Base-by-base conservation (phyloP, 352 stramenopile genomes). In the Globisporangium recalcitrans region DNA sequence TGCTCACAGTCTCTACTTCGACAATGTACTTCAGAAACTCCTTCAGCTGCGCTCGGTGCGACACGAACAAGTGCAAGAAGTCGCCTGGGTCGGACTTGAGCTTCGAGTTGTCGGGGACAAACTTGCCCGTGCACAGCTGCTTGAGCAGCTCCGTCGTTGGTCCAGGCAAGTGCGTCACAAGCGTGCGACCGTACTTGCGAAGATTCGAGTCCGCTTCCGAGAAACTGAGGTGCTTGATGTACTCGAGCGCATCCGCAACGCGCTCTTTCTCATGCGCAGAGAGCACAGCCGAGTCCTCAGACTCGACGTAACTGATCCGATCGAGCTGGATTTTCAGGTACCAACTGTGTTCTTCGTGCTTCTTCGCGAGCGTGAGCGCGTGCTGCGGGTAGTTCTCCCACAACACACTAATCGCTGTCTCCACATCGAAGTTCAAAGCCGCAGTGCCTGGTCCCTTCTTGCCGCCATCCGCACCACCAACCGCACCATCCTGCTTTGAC, bases 251-350 rank as follows among this genome's bases (percentile, higher is more conserved):
- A 68, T 97, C 90, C 7, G 81, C 72, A 22, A 94, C 85, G n/a
- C 87, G 81, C 67, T 90, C 83, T 31, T 93, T 86, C 54, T 95
- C 87, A 38, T 69, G 73, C 9, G 80, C 81, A 4, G 82, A 93
- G 21, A 95, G 64, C 26, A 77, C 77, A 1, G 70, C 69, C 22
- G 75, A 88, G 60, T 91, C 81, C 19, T 90, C 77, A 0, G 85
- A 95, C 31, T 96, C 80, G 26, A 91, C 79, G 56, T 93, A 93
- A 58, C 84, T 93, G 48, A 96, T 95, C 36, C 89, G 86, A 47
- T 96, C 91, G 9, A 98, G 74, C 62, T 97, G 89, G 58, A 98
- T 97, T 61, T 94, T 93, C 42, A 98, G 67, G 65, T 97, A 98
- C 83, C 87, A 96, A 49, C 81, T 93, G 70, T 97, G 88, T 56